These are phyloP conservation scores for Pseudotulostoma volvatum DNA, from an alignment of 495 filamentous ascomycete species.

Conservation along the genomic window DNA sequence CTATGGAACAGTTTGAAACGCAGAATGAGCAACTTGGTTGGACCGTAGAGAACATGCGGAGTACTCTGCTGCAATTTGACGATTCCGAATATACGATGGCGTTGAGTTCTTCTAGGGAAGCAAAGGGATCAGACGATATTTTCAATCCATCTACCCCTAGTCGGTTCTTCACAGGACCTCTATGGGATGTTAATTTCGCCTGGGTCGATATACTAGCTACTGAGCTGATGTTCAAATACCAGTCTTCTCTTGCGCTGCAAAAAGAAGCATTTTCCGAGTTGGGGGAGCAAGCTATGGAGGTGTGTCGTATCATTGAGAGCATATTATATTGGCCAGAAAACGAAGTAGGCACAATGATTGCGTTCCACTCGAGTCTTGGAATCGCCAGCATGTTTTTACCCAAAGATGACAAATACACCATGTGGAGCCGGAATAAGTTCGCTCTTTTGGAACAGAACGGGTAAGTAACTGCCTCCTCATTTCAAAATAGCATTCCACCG, in stretches of 20 bases:
- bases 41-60: constrained; percentile 38
- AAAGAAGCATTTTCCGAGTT: constrained; percentile 38
- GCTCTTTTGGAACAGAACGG: constrained; percentile 64
- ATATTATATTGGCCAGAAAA: constrained; percentile 57
- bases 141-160: constrained; percentile 56
- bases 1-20: constrained; percentile 43
- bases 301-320: constrained; percentile 61
- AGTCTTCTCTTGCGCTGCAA: constrained; percentile 37
- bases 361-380: constrained; percentile 59
- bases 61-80: constrained; percentile 40
- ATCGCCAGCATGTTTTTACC: constrained; percentile 67
- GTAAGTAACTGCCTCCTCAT: constrained; percentile 53
- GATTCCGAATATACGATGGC: constrained; percentile 32
- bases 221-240: constrained; percentile 64
- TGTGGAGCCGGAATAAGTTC: constrained; percentile 71
- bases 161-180: constrained; percentile 44
- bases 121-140: constrained; percentile 35
- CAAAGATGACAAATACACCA: constrained; percentile 51
- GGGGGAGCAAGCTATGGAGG: constrained; percentile 43
- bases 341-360: constrained; percentile 49
- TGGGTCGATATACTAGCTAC: constrained; percentile 63
- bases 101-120: constrained; percentile 35
- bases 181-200: constrained; percentile 61
- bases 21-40: constrained; percentile 42
- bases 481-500: too few relatives aligned